Conservation (phyloP, 1,139 yeast genomes). For the Candida sp. region DNA sequence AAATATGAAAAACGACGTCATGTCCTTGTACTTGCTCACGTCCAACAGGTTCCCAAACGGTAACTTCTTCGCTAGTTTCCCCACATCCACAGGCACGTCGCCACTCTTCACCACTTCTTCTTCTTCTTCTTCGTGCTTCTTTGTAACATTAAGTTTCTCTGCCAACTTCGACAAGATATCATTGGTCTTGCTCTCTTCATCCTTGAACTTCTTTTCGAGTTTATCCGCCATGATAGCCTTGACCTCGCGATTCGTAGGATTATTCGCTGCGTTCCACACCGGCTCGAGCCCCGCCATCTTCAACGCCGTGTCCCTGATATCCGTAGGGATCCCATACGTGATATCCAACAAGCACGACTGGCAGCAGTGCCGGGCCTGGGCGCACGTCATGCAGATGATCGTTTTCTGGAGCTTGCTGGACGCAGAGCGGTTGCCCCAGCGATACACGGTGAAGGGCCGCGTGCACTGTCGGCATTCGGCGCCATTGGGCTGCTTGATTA, state of each 20-base stretch:
- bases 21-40: constrained; percentile 43
- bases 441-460: constrained; percentile 79
- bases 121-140: not conserved
- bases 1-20: constrained; percentile 68
- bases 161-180: constrained; percentile 45
- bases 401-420: constrained; percentile 51
- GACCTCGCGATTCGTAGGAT: constrained; percentile 41
- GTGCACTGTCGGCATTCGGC: constrained; percentile 83
- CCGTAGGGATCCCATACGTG: constrained; percentile 77
- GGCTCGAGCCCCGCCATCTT: constrained; percentile 66
- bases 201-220: constrained; percentile 25
- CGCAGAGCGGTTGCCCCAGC: constrained; percentile 60
- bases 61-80: constrained; percentile 53
- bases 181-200: constrained; percentile 26
- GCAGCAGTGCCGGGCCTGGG: constrained; percentile 81
- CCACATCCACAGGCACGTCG: constrained; percentile 37
- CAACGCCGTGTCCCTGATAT: constrained; percentile 81
- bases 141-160: constrained; percentile 29
- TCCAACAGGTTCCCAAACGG: constrained; percentile 54
- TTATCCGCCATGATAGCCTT: constrained; percentile 45
- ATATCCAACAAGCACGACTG: constrained; percentile 88
- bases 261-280: not conserved
- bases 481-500: constrained; percentile 77
- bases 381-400: constrained; percentile 76
- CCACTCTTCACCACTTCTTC: not conserved